A percentile compares a stretch with the other conserved stretches of the same genome.
These are phyloP conservation scores for Rosellinia necatrix DNA, from an alignment of 2,329 filamentous ascomycete species.

Conservation along the genomic window DNA sequence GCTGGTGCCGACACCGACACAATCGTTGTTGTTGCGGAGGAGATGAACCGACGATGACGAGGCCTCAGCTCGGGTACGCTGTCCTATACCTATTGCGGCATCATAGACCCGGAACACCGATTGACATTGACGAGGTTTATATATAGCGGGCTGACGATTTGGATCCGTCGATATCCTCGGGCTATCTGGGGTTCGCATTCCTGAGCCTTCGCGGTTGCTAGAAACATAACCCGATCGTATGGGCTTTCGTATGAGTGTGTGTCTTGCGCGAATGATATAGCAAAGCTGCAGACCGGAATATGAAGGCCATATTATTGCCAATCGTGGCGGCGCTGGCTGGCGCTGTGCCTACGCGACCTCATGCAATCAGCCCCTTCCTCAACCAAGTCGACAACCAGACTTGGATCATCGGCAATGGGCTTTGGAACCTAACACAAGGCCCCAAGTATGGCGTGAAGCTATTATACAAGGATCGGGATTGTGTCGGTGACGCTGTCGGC, in stretches of 20 bases:
- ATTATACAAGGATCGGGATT: slow-evolving; percentile 39
- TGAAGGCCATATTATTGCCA: not conserved
- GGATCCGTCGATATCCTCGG: not conserved
- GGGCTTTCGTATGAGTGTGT: not conserved
- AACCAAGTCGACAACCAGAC: slow-evolving; percentile 35
- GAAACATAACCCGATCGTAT: not conserved
- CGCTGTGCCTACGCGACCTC: not conserved
- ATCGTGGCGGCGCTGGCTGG: slow-evolving; percentile 3
- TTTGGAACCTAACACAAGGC: slow-evolving; percentile 40
- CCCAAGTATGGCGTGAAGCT: slow-evolving; percentile 36
- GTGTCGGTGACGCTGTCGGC: slow-evolving; percentile 38
- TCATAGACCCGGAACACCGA: no score
- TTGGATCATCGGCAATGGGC: slow-evolving; percentile 41
- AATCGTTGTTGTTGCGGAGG: not conserved
- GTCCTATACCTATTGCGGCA: no score
- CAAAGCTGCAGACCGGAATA: not conserved
- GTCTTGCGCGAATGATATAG: not conserved
- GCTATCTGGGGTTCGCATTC: not conserved
- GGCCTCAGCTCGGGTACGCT: no score
- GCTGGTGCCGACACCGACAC: not conserved
- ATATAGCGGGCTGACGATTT: not conserved
- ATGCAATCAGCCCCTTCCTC: slow-evolving; percentile 32
- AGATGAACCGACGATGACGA: slow-evolving; percentile 5
- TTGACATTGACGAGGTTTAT: no score
- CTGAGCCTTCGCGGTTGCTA: not conserved